Percentiles rank a stretch among this genome's conserved stretches.
Evolutionary conservation across 2,329 filamentous ascomycete genomes (phyloP).

Genomic region (Fusarium phyllophilum): DNA sequence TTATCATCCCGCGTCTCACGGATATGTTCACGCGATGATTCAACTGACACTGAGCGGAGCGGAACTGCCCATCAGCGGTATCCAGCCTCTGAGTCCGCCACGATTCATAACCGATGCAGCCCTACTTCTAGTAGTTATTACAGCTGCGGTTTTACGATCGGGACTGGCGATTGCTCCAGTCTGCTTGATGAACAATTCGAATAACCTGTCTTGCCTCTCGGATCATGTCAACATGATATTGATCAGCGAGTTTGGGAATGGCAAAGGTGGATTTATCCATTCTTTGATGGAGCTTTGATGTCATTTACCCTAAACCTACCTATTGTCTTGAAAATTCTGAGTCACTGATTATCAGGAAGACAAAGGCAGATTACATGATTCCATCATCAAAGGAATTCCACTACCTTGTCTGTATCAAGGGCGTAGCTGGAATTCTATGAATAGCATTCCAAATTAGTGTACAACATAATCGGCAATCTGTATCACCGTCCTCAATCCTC

Average conservation of each 20-base stretch:
- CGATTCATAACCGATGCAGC: too few relatives aligned
- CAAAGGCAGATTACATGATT: background rate
- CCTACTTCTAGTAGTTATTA: accelerated
- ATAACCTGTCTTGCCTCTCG: too few relatives aligned
- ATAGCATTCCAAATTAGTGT: background rate
- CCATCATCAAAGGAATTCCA: background rate
- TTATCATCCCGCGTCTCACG: background rate
- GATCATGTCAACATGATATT: background rate
- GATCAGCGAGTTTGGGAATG: background rate
- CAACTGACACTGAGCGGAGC: background rate
- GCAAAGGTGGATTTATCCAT: background rate
- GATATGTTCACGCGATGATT: background rate
- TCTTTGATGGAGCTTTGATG: background rate
- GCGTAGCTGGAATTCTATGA: background rate
- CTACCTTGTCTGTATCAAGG: background rate
- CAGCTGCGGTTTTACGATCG: background rate
- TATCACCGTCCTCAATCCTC: background rate
- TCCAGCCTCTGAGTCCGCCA: background rate
- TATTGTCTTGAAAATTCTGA: background rate
- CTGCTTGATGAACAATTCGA: background rate
- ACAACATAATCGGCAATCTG: background rate
- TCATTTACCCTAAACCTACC: background rate
- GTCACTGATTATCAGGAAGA: background rate
- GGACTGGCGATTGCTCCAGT: too few relatives aligned
- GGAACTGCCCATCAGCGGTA: background rate